Evolutionary conservation across 2,329 filamentous ascomycete genomes (phyloP).

Genomic region (Colletotrichum noveboracense): DNA sequence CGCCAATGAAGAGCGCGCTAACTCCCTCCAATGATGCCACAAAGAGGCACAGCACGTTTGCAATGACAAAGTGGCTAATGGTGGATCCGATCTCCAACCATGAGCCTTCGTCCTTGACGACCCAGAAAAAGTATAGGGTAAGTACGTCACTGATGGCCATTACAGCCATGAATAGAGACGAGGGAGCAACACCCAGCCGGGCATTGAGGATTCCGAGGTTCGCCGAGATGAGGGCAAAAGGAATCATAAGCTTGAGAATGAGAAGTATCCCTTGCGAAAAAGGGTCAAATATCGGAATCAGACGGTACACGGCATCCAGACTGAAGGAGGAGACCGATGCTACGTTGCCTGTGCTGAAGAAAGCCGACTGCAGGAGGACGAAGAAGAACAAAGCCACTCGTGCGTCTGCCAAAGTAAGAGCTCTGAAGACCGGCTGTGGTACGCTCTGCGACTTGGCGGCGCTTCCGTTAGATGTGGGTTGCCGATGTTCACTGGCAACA

Average conservation of each 20-base stretch:
- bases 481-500: not conserved
- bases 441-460: not conserved
- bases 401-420: conserved; percentile 80
- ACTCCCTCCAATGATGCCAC: conserved; percentile 86
- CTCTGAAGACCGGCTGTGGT: conserved; percentile 51
- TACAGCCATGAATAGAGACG: conserved; percentile 91
- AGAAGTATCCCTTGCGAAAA: conserved; percentile 90
- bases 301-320: conserved; percentile 84
- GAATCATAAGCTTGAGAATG: conserved; percentile 88
- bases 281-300: conserved; percentile 92
- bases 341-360: conserved; percentile 96
- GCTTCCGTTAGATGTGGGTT: not conserved
- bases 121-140: conserved; percentile 97
- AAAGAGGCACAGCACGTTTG: conserved; percentile 87
- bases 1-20: conserved; percentile 81
- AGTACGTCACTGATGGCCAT: conserved; percentile 91
- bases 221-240: conserved; percentile 89
- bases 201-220: conserved; percentile 94
- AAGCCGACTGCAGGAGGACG: conserved; percentile 90
- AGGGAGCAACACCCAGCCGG: conserved; percentile 81
- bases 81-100: conserved; percentile 98
- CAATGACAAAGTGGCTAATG: conserved; percentile 95
- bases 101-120: conserved; percentile 93
- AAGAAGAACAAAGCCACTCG: conserved; percentile 95
- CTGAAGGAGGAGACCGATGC: conserved; percentile 94